Base-by-base conservation (phyloP, 2,329 filamentous ascomycete species). In the Colletotrichum graminicola region DNA sequence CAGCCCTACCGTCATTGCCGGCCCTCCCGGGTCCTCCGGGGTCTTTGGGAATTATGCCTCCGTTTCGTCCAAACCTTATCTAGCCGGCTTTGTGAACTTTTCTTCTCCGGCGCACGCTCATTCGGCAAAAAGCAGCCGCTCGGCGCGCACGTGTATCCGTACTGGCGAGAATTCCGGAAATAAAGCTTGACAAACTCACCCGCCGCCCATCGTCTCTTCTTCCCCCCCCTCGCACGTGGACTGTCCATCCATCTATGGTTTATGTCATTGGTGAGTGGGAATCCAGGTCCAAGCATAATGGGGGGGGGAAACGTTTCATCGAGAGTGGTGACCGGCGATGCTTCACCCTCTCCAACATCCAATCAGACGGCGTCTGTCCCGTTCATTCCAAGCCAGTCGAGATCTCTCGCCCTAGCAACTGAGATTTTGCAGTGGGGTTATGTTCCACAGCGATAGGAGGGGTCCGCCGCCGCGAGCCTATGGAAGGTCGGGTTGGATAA, bases 231-330 rank as follows among this genome's bases (percentile, higher is more conserved):
- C 59, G 34, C 65, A 68, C 65, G 69, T 68, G 68, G 69, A 36
- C 54, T 41, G 29, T 14, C 67, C 51, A 45, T n/a, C n/a, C n/a
- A n/a, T n/a, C n/a, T n/a, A n/a, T 41, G 26, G 36, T 49, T 39
- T 29, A 47, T 43, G 59, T 60, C 59, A 68, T 71, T 71, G 68
- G 68, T 29, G 65, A 34, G 39, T 5, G 21, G 7, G 8, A 32
- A 12, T 21, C 10, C 16, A 29, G 45, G 43, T n/a, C 62, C 51
- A 26, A 57, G 65, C 65, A 55, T 54, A 23, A 64, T 26, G 45
- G 45, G 10, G 43, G 18, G 43, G 51, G 23, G n/a, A n/a, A 54
- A 68, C 68, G 65, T 71, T 71, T 55, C 69, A 71, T 71, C 45
- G 23, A 36, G 18, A 47, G 52, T 61, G 55, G 67, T 47, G n/a